phyloP scores from a whole-genome alignment of 371 early-diverging fungal genomes.

The Mucor ambiguus region DNA sequence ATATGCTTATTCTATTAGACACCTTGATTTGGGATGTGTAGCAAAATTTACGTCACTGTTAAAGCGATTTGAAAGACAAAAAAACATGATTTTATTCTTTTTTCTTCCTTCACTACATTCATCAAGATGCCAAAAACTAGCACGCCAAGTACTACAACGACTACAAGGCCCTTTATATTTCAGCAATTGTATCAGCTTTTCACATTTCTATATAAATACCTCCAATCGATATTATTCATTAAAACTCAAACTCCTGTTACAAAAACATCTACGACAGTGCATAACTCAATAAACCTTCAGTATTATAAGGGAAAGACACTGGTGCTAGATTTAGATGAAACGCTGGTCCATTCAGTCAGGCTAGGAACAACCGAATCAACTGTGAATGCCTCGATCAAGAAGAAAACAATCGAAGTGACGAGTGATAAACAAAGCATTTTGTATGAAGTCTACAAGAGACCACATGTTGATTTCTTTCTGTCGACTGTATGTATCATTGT shows the following conservation, averaged over 20 bases:
- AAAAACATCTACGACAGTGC: constrained; percentile 9
- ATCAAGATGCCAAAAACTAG: constrained; percentile 6
- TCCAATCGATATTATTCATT: constrained; percentile 4
- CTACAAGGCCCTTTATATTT: constrained; percentile 8
- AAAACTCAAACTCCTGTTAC: constrained; percentile 11
- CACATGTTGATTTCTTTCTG: constrained; percentile 91
- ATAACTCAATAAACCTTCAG: constrained; percentile 15
- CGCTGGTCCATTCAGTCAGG: constrained; percentile 87
- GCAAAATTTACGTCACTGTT: constrained; percentile 5
- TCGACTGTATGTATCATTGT: constrained; percentile 60
- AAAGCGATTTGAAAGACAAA: constrained; percentile 4
- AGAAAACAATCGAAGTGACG: constrained; percentile 79
- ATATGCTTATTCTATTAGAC: not conserved
- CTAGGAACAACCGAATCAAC: constrained; percentile 26
- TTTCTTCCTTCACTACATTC: not conserved
- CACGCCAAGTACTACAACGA: not conserved
- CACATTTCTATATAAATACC: constrained; percentile 6
- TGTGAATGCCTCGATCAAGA: constrained; percentile 26
- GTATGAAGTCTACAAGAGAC: constrained; percentile 95
- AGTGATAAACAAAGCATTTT: constrained; percentile 87
- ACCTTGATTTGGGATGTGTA: not conserved
- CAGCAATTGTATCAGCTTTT: constrained; percentile 12
- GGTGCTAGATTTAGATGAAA: constrained; percentile 96
- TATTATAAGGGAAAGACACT: constrained; percentile 74
- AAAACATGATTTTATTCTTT: not conserved